Evolutionary conservation across 441 rosid species (phyloP), one percentile per base, ranked within the genome.

Genomic region (Adansonia rubrostipa): DNA sequence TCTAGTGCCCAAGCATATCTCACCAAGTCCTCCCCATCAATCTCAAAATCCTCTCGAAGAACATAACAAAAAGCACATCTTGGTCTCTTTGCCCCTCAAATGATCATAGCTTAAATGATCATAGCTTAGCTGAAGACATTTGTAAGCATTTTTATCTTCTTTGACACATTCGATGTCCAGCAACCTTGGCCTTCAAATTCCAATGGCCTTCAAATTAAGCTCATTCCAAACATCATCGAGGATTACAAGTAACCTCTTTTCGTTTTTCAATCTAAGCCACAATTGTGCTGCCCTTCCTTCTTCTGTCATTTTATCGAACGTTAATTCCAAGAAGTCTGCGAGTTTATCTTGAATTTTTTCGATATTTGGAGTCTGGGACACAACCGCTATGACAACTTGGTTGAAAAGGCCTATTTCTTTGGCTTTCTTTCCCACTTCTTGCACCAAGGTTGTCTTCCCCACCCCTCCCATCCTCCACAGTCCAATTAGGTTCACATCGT

Each of bases 401-500:
- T n/a, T 0, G 11, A 66, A 66, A 66, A 4, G 6, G n/a, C 3
- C 6, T 6, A 14, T 4, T 17, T 17, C 3, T 44, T 67, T 67
- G 53, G 13, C n/a, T 1, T 4, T 17, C 0, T 45, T 44, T 1
- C 71, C 42, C 10, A 47, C 19, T 22, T 47, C 2, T 0, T 1
- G 22, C 10, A 69, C 73, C 3, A 69, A 6, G 73, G 57, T 66
- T 13, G 51, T 66, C 10, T 44, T 66, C 0, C 70, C 70, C 22
- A 40, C 50, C 50, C 70, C 70, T 40, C 24, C 70, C 50, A 65
- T 65, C 24, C 70, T 50, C 50, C 70, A 65, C 5, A 66, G 15
- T n/a, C 28, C 51, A 1, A 66, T 66, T 14, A 66, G 17, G 48
- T 64, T 40, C 20, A 65, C 22, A 15, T n/a, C 6, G 0, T 7